Evolutionary conservation across 805 yeast species (phyloP), one percentile per base, ranked within the genome.

Genomic region (Candida nonsorbophila): DNA sequence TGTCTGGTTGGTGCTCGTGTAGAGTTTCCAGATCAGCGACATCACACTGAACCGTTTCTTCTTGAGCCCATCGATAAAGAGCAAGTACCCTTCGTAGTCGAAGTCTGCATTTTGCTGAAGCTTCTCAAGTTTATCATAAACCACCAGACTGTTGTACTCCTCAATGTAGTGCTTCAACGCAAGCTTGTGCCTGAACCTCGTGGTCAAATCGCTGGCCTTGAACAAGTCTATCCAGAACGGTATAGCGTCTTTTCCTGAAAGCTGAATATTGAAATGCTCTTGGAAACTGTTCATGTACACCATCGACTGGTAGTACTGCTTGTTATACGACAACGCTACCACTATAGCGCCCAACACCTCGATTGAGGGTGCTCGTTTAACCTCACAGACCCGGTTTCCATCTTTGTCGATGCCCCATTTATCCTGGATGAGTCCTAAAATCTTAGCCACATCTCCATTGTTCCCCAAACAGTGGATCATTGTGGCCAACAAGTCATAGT

Each of bases 11-110:
- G 48, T 36, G 8, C 44, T 40, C 14, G 40, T 44, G 43, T 52
- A 60, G 20, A 62, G 46, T n/a, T 38, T 33, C 69, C 69, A 64
- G 10, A 62, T 40, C 28, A 57, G 55, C 11, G 40, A 29, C 25
- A 62, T 40, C 7, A 53, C 42, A 2, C 45, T 46, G 4, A 28
- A 23, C 31, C 71, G 44, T 28, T 46, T 52, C n/a, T 32, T 21
- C 15, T 42, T 37, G 18, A 63, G 37, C 12, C 44, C 49, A 3
- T 44, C 33, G 6, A 47, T 27, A 27, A 46, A 60, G 18, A 30
- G 44, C 35, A 62, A 39, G 41, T 44, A 64, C 4, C 58, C 55
- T 34, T 60, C 62, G 37, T 60, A 60, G 36, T 64, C 66, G 31
- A 64, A 64, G 25, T 59, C 48, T 3, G 50, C 55, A 33, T 55